phyloP scores from a whole-genome alignment of 2,329 filamentous ascomycete species.

The Claviceps spartinae region DNA sequence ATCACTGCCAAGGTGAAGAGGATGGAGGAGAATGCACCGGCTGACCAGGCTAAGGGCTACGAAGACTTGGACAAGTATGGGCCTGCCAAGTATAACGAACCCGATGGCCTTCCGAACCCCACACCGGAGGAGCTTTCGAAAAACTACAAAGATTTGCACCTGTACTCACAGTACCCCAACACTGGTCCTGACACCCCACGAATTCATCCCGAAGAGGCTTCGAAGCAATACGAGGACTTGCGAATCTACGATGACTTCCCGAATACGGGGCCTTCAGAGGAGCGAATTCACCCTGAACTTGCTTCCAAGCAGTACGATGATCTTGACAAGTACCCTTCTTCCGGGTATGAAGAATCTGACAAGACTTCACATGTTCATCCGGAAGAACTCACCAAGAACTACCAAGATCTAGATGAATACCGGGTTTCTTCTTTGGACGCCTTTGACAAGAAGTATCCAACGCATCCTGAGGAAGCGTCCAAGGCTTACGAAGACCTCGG shows the following conservation, averaged over 20 bases:
- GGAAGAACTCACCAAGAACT: conserved; percentile 25
- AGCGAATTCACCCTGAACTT: conserved; percentile 16
- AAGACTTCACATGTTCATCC: conserved; percentile 18
- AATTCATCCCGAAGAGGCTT: conserved; percentile 20
- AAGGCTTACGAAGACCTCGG: conserved; percentile 28
- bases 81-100: conserved; percentile 6
- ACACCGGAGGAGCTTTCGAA: conserved; percentile 17
- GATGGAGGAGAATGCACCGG: neutral
- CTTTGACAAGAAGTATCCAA: conserved; percentile 13
- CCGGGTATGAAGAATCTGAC: conserved; percentile 17
- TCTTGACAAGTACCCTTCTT: conserved; percentile 17
- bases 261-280: conserved; percentile 12
- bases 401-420: conserved; percentile 30
- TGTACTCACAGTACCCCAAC: conserved; percentile 14
- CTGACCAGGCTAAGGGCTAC: conserved; percentile 1
- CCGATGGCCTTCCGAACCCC: conserved; percentile 5
- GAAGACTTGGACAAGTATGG: conserved; percentile 8
- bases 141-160: conserved; percentile 16
- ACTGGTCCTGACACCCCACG: conserved; percentile 11
- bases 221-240: conserved; percentile 24
- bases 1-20: conserved; percentile 4
- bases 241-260: conserved; percentile 17
- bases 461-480: conserved; percentile 21
- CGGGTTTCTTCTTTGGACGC: conserved; percentile 17
- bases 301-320: conserved; percentile 22